phyloP scores from a whole-genome alignment of 257 asterid species.

The Salvia hispanica region DNA sequence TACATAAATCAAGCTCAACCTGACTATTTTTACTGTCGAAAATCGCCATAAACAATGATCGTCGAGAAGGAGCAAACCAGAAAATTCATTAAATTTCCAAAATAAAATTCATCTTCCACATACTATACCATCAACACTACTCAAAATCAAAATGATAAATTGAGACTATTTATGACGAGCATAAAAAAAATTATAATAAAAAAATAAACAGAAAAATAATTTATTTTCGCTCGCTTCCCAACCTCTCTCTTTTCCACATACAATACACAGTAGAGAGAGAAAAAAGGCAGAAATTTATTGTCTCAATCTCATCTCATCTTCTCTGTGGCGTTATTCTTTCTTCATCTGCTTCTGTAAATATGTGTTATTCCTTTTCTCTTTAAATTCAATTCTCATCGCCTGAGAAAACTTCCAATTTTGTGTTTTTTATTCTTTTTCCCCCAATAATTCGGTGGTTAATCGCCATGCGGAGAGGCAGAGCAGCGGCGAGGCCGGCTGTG shows the following conservation, averaged over 20 bases:
- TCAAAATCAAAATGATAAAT: too few relatives aligned
- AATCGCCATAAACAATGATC: too few relatives aligned
- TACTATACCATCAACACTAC: too few relatives aligned
- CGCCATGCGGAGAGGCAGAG: conserved; percentile 49
- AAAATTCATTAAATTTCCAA: too few relatives aligned
- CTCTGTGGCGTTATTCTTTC: conserved; percentile 31
- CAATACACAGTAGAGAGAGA: conserved; percentile 42
- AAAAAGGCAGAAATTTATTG: background rate
- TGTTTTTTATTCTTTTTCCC: background rate
- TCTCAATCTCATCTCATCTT: conserved; percentile 27
- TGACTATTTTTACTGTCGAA: too few relatives aligned
- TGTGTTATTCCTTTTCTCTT: conserved; percentile 28
- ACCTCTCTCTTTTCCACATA: conserved; percentile 29
- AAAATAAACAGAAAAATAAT: conserved; percentile 8
- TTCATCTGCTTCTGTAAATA: conserved; percentile 32
- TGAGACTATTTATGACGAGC: too few relatives aligned
- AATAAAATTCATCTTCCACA: too few relatives aligned
- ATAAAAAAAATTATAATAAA: background rate
- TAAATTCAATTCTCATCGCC: background rate
- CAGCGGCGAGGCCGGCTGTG: conserved; percentile 37
- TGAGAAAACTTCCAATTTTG: background rate
- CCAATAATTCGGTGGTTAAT: conserved; percentile 14
- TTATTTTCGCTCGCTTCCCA: conserved; percentile 30
- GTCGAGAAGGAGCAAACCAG: too few relatives aligned
- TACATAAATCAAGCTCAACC: too few relatives aligned